Base-by-base conservation (phyloP, 148 eudicot species). In the Camellia lanceoleosa region DNA sequence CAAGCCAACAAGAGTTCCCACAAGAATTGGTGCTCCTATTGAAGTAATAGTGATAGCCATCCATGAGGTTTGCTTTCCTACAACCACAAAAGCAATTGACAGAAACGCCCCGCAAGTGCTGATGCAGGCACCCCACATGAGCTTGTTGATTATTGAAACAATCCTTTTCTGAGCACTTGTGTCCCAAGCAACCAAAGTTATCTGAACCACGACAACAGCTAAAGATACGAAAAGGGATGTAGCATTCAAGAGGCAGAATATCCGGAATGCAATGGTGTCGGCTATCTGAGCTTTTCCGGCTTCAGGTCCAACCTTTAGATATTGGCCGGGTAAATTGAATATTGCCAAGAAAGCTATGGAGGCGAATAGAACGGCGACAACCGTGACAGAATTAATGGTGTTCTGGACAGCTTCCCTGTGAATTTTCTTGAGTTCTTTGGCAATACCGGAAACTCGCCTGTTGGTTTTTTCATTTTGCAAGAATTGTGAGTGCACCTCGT, bases 51-150 rank as follows among this genome's bases (percentile, higher is more conserved):
- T 84, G 44, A 86, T 81, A 5, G 98, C 94, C 92, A 94, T 86
- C 93, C 92, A 88, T 2, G 98, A 83, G 66, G 88, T 89, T 63
- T 84, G 78, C 63, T 85, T 90, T 13, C 98, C 98, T 0, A 94
- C 94, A 2, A 92, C 94, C 61, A 88, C 91, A 80, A 90, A 94
- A 7, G 93, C 92, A 58, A 94, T 89, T 1, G 98, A 84, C 64
- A 92, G 66, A 81, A 90, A 94, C 0, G 98, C 94, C 43, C 98
- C 98, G 43, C 93, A 89, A 56, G 98, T 94, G 85, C 93, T 94
- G n/a, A 92, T 83, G 80, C 94, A 89, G 16, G 98, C 98, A 46
- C 90, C 89, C 98, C 98, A 94, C 98, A 92, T 92, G n/a, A 92
- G 76, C 91, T 94, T 94, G 87, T 92, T 94, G 59, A 93, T 88